phyloP scores from a whole-genome alignment of 129 eudicot genomes.

The Dittrichia graveolens region DNA sequence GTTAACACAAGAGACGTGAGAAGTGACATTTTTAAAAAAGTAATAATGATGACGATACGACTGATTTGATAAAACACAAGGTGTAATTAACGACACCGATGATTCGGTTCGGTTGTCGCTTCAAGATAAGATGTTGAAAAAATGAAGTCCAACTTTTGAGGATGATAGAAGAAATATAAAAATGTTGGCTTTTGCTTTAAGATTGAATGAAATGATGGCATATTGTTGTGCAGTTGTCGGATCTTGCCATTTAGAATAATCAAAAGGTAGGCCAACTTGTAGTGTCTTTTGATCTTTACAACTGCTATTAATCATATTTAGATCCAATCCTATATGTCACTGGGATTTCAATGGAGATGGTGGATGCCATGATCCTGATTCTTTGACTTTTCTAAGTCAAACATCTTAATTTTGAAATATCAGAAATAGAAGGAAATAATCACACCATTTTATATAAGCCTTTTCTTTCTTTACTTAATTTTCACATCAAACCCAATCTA shows the following conservation, averaged over 20 bases:
- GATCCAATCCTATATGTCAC: conserved; percentile 4
- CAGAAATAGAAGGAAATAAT: no score
- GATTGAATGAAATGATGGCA: conserved; percentile 29
- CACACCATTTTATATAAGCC: no score
- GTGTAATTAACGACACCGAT: not conserved
- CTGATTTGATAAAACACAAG: not conserved
- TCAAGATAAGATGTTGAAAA: conserved; percentile 30
- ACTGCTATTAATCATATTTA: conserved; percentile 27
- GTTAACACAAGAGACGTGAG: no score
- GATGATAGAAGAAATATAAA: conserved; percentile 9
- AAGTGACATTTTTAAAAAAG: no score
- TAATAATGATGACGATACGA: no score
- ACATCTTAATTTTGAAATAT: not conserved
- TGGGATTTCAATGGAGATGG: conserved; percentile 11
- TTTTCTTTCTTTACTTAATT: no score
- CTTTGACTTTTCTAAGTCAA: conserved; percentile 24
- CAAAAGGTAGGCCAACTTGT: conserved; percentile 19
- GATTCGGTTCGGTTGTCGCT: conserved; percentile 34
- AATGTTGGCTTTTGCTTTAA: conserved; percentile 37
- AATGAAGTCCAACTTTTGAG: conserved; percentile 19
- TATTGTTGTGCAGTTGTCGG: conserved; percentile 28
- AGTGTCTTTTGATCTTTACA: conserved; percentile 24
- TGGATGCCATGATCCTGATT: conserved; percentile 17
- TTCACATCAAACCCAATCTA: no score
- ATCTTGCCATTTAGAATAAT: not conserved